phyloP scores from a whole-genome alignment of 495 filamentous ascomycete genomes.

The Neurospora tetrasperma region DNA sequence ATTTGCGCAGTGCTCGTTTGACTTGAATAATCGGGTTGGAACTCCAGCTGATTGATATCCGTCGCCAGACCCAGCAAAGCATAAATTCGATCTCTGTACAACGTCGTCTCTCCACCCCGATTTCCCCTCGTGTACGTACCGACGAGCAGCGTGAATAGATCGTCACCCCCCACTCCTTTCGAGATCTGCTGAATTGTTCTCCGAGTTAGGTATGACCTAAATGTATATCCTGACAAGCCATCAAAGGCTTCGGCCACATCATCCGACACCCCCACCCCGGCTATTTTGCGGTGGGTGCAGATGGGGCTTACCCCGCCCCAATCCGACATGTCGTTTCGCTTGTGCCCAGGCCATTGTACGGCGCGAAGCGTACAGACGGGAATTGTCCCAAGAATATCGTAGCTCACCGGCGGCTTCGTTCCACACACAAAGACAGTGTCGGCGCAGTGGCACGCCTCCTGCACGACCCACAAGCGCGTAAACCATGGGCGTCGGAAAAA shows the following conservation, averaged over 20 bases:
- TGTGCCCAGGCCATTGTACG: not conserved
- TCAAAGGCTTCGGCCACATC: too few relatives aligned
- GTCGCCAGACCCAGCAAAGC: slow-evolving; percentile 7
- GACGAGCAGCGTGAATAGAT: not conserved
- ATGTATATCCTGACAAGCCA: too few relatives aligned
- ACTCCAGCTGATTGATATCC: slow-evolving; percentile 5
- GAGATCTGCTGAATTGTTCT: fast-evolving
- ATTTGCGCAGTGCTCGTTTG: not conserved
- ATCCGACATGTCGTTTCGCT: not conserved
- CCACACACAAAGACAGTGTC: slow-evolving; percentile 17
- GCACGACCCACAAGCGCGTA: slow-evolving; percentile 22
- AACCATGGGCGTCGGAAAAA: slow-evolving; percentile 22
- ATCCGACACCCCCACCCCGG: not conserved
- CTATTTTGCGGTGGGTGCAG: not conserved
- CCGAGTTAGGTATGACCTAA: fast-evolving
- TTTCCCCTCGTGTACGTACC: not conserved
- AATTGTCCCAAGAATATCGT: not conserved
- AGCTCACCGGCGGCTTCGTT: not conserved
- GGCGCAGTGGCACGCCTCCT: slow-evolving; percentile 15
- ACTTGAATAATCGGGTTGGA: slow-evolving; percentile 1
- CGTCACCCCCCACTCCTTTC: not conserved
- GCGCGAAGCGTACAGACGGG: fast-evolving
- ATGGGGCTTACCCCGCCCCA: not conserved
- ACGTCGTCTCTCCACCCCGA: not conserved
- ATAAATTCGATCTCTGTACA: slow-evolving; percentile 8